Conservation (phyloP, 1,284 basidiomycete genomes). For the Cutaneotrichosporon spelunceum region DNA sequence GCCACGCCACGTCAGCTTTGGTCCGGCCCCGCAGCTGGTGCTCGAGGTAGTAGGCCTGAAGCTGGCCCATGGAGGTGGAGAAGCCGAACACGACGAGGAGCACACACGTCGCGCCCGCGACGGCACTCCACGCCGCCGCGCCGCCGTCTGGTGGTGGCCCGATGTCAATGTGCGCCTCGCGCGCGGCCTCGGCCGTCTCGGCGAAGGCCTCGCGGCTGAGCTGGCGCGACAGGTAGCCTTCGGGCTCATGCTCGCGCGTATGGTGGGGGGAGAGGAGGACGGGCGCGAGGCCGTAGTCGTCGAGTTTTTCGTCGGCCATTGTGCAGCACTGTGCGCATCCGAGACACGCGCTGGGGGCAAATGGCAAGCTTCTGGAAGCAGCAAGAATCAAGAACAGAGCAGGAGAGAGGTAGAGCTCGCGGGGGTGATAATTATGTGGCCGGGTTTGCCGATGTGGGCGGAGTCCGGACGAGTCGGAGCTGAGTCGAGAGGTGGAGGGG, state of each 20-base stretch:
- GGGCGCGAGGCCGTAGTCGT: not conserved
- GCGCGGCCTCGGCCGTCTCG: not conserved
- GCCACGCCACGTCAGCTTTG: constrained; percentile 44
- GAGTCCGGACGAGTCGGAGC: no score
- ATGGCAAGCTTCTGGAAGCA: no score
- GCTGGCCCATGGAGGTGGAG: constrained; percentile 46
- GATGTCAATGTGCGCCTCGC: not conserved
- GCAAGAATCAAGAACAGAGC: not conserved
- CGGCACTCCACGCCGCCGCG: constrained; percentile 43
- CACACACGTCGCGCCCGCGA: constrained; percentile 36
- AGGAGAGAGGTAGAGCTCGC: no score
- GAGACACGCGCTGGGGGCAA: no score
- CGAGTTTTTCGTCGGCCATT: not conserved
- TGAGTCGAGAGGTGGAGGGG: no score
- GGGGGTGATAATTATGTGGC: no score
- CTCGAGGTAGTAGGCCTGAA: constrained; percentile 40
- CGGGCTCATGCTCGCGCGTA: not conserved
- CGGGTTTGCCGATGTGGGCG: no score
- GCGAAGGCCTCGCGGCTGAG: not conserved
- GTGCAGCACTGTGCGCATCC: no score
- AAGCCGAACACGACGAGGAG: constrained; percentile 45
- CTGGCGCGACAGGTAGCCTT: constrained; percentile 1
- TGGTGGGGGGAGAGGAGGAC: not conserved
- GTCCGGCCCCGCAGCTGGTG: constrained; percentile 40
- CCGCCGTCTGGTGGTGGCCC: constrained; percentile 50